A percentile compares a stretch with the other conserved stretches of the same genome.
Evolutionary conservation across 371 early-diverging fungal genomes (phyloP).

Genomic region (Apophysomyces elegans): DNA sequence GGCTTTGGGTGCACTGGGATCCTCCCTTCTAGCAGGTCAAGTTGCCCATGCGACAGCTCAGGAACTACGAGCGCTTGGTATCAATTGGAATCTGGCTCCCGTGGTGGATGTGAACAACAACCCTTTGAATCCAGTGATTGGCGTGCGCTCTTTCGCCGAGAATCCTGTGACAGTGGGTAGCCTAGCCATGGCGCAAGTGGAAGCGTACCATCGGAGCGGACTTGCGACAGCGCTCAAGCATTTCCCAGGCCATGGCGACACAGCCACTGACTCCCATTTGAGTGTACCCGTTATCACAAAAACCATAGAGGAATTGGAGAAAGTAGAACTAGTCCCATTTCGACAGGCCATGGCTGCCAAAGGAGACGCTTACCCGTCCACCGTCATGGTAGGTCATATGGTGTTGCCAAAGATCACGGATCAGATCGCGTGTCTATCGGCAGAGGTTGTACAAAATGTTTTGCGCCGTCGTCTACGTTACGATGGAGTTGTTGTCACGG

Average conservation of each 20-base stretch:
- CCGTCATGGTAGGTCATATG: slow-evolving; percentile 57
- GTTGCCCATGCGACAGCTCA: slow-evolving; percentile 43
- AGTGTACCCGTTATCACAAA: slow-evolving; percentile 55
- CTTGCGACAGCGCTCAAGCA: slow-evolving; percentile 50
- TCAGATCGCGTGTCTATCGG: slow-evolving; percentile 41
- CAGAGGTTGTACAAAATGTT: slow-evolving; percentile 40
- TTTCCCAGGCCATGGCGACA: slow-evolving; percentile 62
- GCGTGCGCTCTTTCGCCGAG: slow-evolving; percentile 51
- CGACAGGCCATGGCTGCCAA: slow-evolving; percentile 26
- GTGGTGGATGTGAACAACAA: slow-evolving; percentile 56
- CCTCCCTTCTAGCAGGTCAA: slow-evolving; percentile 29
- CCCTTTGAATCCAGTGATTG: slow-evolving; percentile 55
- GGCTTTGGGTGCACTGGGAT: slow-evolving; percentile 47
- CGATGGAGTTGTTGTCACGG: slow-evolving; percentile 53
- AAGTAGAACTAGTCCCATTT: slow-evolving; percentile 49
- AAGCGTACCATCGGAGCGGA: slow-evolving; percentile 39
- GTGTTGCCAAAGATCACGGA: slow-evolving; percentile 39
- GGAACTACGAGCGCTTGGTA: slow-evolving; percentile 44
- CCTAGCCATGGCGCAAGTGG: slow-evolving; percentile 43
- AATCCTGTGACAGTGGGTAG: slow-evolving; percentile 39
- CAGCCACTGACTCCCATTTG: slow-evolving; percentile 54
- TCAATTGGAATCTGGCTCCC: slow-evolving; percentile 57
- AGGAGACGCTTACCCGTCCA: slow-evolving; percentile 30
- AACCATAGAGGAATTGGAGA: slow-evolving; percentile 35
- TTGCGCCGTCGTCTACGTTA: slow-evolving; percentile 40